Percentiles rank a stretch among this genome's conserved stretches.
Conservation (phyloP, 2,329 filamentous ascomycete genomes). For the Rhynchosporium agropyri region DNA sequence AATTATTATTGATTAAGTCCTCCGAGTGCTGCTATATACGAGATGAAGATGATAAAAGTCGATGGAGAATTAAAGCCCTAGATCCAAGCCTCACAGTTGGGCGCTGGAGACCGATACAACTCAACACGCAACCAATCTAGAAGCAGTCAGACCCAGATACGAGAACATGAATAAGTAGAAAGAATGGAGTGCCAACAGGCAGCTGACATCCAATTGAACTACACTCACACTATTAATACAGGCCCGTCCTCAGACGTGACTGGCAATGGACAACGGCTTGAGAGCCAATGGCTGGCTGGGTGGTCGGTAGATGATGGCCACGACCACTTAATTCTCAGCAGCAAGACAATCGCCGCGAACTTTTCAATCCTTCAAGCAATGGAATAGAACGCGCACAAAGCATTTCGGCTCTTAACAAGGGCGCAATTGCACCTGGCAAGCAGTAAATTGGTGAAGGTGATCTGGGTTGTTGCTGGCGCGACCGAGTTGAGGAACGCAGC, state of each 20-base stretch:
- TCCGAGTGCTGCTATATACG: conserved; percentile 3
- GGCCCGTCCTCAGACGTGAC: conserved; percentile 32
- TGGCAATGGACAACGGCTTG: conserved; percentile 30
- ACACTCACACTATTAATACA: conserved; percentile 43
- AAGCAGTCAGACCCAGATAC: conserved; percentile 35
- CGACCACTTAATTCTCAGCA: conserved; percentile 35
- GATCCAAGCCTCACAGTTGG: conserved; percentile 14
- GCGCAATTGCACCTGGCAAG: conserved; percentile 37
- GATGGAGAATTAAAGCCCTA: conserved; percentile 5
- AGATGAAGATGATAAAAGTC: conserved; percentile 8
- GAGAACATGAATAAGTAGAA: conserved; percentile 15
- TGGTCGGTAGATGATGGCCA: conserved; percentile 22
- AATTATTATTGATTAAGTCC: conserved; percentile 15
- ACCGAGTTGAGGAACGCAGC: conserved; percentile 15
- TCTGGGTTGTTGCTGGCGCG: conserved; percentile 20
- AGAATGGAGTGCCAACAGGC: conserved; percentile 21
- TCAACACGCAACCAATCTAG: conserved; percentile 19
- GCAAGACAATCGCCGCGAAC: conserved; percentile 36
- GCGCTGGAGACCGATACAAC: conserved; percentile 7
- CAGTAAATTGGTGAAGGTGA: conserved; percentile 18
- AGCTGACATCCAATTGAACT: conserved; percentile 34
- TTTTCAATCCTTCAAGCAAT: conserved; percentile 40
- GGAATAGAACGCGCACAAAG: conserved; percentile 39
- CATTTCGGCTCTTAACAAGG: conserved; percentile 39
- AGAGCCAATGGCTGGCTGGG: conserved; percentile 33